Evolutionary conservation across 2,329 filamentous ascomycete species (phyloP).

Genomic region (Tolypocladium tundrense): DNA sequence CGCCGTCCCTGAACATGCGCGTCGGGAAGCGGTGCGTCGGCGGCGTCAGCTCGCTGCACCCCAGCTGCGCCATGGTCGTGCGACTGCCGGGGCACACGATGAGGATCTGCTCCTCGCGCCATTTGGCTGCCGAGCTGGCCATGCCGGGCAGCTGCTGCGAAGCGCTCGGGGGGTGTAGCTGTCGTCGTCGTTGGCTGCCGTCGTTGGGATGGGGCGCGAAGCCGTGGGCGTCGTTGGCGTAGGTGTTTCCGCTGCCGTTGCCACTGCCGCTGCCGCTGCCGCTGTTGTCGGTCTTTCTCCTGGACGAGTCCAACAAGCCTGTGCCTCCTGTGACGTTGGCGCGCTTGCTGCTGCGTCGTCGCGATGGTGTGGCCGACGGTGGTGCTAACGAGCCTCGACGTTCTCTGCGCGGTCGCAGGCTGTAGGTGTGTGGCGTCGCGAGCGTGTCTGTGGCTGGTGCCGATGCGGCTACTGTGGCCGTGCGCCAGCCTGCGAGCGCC

Average conservation of each 20-base stretch:
- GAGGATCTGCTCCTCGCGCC: constrained; percentile 55
- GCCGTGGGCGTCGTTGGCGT: neutral
- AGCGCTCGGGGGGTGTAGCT: neutral
- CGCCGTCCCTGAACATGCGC: constrained; percentile 88
- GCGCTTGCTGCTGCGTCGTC: constrained; percentile 5
- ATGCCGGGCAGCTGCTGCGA: constrained; percentile 23
- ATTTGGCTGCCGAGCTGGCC: constrained; percentile 48
- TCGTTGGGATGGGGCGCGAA: neutral
- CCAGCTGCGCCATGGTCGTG: constrained; percentile 83
- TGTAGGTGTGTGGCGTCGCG: constrained; percentile 11
- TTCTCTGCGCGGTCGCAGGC: constrained; percentile 15
- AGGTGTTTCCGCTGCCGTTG: neutral
- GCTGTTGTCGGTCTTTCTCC: neutral
- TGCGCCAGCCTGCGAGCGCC: neutral
- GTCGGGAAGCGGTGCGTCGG: constrained; percentile 80
- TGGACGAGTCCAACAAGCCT: neutral
- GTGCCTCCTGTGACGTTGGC: neutral
- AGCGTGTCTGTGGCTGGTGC: constrained; percentile 7
- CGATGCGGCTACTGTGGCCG: constrained; percentile 3
- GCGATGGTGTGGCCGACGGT: constrained; percentile 9
- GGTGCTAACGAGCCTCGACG: constrained; percentile 6
- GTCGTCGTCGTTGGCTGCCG: neutral
- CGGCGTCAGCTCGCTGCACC: constrained; percentile 82
- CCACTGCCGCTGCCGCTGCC: neutral
- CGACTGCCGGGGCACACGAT: constrained; percentile 76